Percentiles rank a stretch among this genome's conserved stretches.
phyloP scores from a whole-genome alignment of 306 rosid species.

The Prunus salicina region DNA sequence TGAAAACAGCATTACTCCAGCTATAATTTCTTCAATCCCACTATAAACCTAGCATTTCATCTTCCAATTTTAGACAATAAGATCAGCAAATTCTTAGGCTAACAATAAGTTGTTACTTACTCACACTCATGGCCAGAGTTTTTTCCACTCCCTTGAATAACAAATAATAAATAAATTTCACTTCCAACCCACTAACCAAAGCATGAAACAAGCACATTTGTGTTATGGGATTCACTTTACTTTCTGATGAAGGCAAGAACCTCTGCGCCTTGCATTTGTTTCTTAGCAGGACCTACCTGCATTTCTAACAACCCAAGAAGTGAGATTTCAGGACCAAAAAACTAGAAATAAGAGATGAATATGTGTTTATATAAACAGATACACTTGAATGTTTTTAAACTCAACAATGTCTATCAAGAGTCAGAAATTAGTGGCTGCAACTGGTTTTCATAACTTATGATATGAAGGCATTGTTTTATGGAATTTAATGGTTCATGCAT shows the following conservation, averaged over 20 bases:
- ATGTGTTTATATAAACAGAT: no score
- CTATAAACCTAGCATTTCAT: background rate
- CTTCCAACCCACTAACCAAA: no score
- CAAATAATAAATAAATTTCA: background rate
- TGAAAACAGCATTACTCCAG: background rate
- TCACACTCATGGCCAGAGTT: no score
- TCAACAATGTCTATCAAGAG: no score
- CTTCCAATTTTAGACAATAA: no score
- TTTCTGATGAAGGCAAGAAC: background rate
- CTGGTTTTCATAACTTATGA: no score
- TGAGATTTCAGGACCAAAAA: background rate
- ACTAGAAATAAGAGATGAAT: no score
- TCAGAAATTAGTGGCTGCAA: no score
- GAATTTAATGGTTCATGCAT: no score
- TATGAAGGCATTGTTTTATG: no score
- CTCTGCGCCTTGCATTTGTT: background rate
- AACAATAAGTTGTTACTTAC: background rate
- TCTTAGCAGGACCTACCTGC: background rate
- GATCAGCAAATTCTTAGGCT: background rate
- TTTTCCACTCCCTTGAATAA: background rate
- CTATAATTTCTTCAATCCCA: background rate
- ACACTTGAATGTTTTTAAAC: no score
- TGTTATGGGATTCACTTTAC: background rate
- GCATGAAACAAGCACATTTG: background rate
- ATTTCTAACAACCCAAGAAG: background rate